These are phyloP conservation scores for Pleurotus pulmonarius DNA, from an alignment of 768 basidiomycete species.

Conservation along the genomic window DNA sequence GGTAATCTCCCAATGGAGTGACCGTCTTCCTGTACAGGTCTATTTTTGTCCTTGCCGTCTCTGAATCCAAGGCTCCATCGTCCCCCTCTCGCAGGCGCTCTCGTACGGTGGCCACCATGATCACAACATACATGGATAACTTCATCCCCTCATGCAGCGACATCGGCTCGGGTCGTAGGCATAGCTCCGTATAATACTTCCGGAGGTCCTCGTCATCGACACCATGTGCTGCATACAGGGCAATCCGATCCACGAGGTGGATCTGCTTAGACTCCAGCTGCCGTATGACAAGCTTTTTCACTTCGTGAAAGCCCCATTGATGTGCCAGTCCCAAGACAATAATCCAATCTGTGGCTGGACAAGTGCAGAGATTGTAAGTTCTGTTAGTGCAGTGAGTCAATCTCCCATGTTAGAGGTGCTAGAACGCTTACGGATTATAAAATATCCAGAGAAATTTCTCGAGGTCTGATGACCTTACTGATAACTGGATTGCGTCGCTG, in stretches of 20 bases:
- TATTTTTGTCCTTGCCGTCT: constrained; percentile 13
- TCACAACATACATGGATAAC: constrained; percentile 49
- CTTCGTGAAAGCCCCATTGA: constrained; percentile 51
- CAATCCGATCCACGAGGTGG: constrained; percentile 48
- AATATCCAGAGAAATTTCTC: constrained; percentile 49
- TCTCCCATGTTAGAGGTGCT: too few relatives aligned
- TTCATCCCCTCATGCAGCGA: constrained; percentile 50
- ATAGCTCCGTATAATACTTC: constrained; percentile 53
- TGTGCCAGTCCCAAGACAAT: constrained; percentile 50
- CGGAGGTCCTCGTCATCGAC: constrained; percentile 46
- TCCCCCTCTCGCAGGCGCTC: constrained; percentile 36
- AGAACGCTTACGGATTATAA: constrained; percentile 49
- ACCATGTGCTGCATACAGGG: constrained; percentile 32
- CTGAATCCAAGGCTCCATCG: constrained; percentile 17
- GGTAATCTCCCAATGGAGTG: too few relatives aligned
- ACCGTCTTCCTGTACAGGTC: not conserved
- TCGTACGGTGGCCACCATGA: constrained; percentile 46
- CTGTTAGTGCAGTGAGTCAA: constrained; percentile 27
- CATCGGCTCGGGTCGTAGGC: constrained; percentile 46
- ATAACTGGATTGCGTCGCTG: constrained; percentile 35
- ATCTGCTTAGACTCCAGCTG: constrained; percentile 43
- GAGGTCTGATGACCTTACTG: constrained; percentile 35
- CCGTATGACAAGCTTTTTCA: constrained; percentile 47
- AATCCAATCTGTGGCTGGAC: constrained; percentile 47
- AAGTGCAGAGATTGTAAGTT: constrained; percentile 51